Conservation (phyloP, 148 eudicot species). For the Persicaria maculosa region DNA sequence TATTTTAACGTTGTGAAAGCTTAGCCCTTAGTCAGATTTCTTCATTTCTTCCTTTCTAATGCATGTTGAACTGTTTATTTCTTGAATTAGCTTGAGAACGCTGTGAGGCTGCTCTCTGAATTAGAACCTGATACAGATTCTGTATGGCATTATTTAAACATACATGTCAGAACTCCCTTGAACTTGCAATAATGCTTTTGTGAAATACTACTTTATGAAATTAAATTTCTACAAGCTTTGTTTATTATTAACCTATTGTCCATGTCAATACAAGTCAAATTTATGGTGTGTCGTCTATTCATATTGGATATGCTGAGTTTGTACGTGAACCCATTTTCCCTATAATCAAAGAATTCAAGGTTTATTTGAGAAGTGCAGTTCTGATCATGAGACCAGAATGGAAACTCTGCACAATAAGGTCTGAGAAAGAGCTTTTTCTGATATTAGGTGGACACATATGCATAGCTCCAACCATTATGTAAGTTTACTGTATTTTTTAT, state of each 20-base stretch:
- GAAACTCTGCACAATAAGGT: constrained; percentile 69
- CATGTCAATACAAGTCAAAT: too few relatives aligned
- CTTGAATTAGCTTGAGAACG: constrained; percentile 78
- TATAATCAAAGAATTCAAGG: constrained; percentile 90
- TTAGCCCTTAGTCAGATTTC: not conserved
- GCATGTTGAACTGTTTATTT: constrained; percentile 2
- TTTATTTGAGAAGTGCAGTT: constrained; percentile 77
- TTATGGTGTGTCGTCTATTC: too few relatives aligned
- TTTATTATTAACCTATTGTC: not conserved
- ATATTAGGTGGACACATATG: constrained; percentile 87
- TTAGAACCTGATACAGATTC: constrained; percentile 98
- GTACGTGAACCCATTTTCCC: not conserved
- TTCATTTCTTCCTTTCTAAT: not conserved
- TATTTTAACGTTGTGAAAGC: not conserved
- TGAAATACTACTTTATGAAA: not conserved
- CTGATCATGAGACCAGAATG: constrained; percentile 74
- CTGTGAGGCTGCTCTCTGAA: constrained; percentile 86
- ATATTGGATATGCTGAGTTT: too few relatives aligned
- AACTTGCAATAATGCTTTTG: not conserved
- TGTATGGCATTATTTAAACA: constrained; percentile 86
- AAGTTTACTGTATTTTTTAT: constrained; percentile 19
- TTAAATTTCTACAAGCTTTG: not conserved
- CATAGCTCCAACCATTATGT: constrained; percentile 64
- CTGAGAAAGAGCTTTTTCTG: constrained; percentile 63
- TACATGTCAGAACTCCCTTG: constrained; percentile 53